A percentile compares a stretch with the other conserved stretches of the same genome.
Evolutionary conservation across 768 basidiomycete genomes (phyloP).

Genomic region (Russula sp.): DNA sequence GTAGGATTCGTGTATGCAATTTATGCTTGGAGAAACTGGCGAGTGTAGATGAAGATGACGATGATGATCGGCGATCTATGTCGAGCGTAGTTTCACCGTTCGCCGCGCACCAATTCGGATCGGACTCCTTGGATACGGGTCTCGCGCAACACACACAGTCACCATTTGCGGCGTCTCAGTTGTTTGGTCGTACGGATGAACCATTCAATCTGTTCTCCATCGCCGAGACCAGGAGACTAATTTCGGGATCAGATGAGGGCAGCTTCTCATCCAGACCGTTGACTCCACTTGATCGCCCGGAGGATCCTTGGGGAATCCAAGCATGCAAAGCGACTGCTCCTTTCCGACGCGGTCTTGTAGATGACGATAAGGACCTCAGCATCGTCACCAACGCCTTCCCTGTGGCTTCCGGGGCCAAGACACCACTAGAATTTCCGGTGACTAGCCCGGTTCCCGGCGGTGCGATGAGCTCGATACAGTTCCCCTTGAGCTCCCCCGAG

Average conservation of each 20-base stretch:
- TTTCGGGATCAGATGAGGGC: conserved; percentile 50
- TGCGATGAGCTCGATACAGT: conserved; percentile 68
- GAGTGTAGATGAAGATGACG: conserved; percentile 82
- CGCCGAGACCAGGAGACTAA: conserved; percentile 59
- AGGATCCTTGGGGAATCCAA: conserved; percentile 33
- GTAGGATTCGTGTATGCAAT: conserved; percentile 95
- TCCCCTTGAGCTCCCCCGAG: conserved; percentile 78
- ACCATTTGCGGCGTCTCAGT: conserved; percentile 80
- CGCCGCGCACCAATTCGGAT: conserved; percentile 70
- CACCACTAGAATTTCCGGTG: conserved; percentile 53
- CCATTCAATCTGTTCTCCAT: conserved; percentile 80
- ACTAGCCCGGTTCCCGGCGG: conserved; percentile 48
- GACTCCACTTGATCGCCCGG: conserved; percentile 45
- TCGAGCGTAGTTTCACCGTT: conserved; percentile 67
- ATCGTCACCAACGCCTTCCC: conserved; percentile 40
- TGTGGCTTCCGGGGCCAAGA: conserved; percentile 40
- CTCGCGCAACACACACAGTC: conserved; percentile 64
- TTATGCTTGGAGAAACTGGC: conserved; percentile 90
- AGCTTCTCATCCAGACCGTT: conserved; percentile 46
- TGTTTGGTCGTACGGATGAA: conserved; percentile 74
- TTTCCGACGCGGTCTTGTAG: conserved; percentile 66
- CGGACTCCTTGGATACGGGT: conserved; percentile 35
- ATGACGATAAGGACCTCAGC: conserved; percentile 65
- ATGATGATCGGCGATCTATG: conserved; percentile 81
- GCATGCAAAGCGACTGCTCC: conserved; percentile 57